Evolutionary conservation across 2,329 filamentous ascomycete genomes (phyloP).

Genomic region (Orbilia oligospora): DNA sequence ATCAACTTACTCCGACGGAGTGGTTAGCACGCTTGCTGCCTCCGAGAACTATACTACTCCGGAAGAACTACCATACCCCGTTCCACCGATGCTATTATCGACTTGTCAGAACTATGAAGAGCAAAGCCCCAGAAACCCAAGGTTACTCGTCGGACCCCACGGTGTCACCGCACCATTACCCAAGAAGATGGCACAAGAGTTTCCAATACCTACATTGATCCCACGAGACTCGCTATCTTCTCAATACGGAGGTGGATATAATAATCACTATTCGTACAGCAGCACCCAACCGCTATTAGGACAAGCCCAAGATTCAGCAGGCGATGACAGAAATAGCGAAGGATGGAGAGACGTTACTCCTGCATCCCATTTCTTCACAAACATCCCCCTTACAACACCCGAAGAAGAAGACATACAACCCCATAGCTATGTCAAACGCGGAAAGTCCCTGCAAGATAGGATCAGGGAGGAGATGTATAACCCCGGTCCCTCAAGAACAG

Average conservation of each 20-base stretch:
- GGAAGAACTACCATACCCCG: slow-evolving; percentile 48
- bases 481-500: slow-evolving; percentile 41
- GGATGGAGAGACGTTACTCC: slow-evolving; percentile 36
- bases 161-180: slow-evolving; percentile 45
- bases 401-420: not conserved
- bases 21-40: slow-evolving; percentile 43
- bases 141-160: slow-evolving; percentile 48
- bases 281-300: slow-evolving; percentile 26
- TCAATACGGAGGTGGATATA: slow-evolving; percentile 11
- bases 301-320: not conserved
- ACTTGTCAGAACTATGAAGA: slow-evolving; percentile 26
- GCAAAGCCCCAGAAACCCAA: slow-evolving; percentile 41
- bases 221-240: slow-evolving; percentile 48
- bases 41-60: slow-evolving; percentile 53
- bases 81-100: slow-evolving; percentile 47
- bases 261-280: slow-evolving; percentile 30
- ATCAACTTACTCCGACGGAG: slow-evolving; percentile 48
- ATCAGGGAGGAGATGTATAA: slow-evolving; percentile 56
- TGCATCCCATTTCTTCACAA: slow-evolving; percentile 22
- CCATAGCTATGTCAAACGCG: not conserved
- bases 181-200: slow-evolving; percentile 49
- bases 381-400: slow-evolving; percentile 46
- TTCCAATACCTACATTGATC: slow-evolving; percentile 46
- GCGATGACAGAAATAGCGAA: not conserved
- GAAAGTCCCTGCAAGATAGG: slow-evolving; percentile 31